Base-by-base conservation (phyloP, 202 grass and related monocot species). In the Zoysia matrella region DNA sequence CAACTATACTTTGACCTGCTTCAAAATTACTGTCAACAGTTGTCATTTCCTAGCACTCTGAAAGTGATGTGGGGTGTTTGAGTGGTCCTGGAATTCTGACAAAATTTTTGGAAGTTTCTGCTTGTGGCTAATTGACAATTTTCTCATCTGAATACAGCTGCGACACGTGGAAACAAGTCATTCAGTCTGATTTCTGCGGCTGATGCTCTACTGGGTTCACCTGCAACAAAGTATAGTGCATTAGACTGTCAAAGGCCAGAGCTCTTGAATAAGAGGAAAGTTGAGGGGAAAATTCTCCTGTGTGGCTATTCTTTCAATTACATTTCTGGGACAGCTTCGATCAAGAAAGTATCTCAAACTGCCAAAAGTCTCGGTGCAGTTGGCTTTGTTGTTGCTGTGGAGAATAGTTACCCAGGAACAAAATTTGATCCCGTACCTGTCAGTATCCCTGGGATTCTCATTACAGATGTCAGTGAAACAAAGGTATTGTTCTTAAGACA, bases 251-350 rank as follows among this genome's bases (percentile, higher is more conserved):
- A 99, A 83, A 93, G 85, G 75, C 91, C 92, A 61, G 96, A 98
- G 73, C 89, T 98, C 70, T 81, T 98, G 78, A 98, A 92, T 86
- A 95, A 91, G 85, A 89, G 89, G 63, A 90, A 91, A 71, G 89
- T 98, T 71, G 73, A 92, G 82, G 93, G 96, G 13, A 98, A 92
- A 73, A 95, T 98, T 90, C 90, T 98, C 73, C 75, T 98, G 15
- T 95, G 96, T 9, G 96, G 96, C 49, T 98, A 98, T 85, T 98
- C 96, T 47, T 98, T 92, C 88, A 98, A 92, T 85, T 98, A 95
- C 74, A 86, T 98, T 86, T 93, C 96, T 66, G 96, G 96, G 46
- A 98, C 92, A 39, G 92, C 96, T 85, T 98, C 96, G 44, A 95
- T 98, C 83, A 93, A 95, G 68, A 98, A 95, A 65, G 96, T 98